Percentiles rank a stretch among this genome's conserved stretches.
Evolutionary conservation across 345 rosid genomes (phyloP).

Genomic region (Populus euphratica): DNA sequence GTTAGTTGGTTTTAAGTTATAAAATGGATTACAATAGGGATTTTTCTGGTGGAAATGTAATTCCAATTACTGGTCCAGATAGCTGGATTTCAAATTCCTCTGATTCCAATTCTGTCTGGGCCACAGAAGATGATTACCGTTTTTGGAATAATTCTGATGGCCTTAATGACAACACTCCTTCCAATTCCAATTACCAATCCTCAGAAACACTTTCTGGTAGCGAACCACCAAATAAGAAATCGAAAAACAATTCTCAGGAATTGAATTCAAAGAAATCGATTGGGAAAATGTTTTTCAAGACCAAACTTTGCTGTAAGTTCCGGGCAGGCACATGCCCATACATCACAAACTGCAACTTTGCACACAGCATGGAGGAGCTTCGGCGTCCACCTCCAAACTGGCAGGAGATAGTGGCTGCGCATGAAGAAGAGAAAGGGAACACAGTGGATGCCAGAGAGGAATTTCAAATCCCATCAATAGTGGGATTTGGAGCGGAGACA

Average conservation of each 20-base stretch:
- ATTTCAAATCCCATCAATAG: slow-evolving; percentile 77
- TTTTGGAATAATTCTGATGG: slow-evolving; percentile 48
- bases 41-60: slow-evolving; percentile 47
- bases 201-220: slow-evolving; percentile 44
- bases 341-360: slow-evolving; percentile 67
- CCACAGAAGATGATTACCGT: slow-evolving; percentile 86
- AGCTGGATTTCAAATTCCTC: slow-evolving; percentile 58
- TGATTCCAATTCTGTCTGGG: slow-evolving; percentile 62
- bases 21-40: slow-evolving; percentile 53
- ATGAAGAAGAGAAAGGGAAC: slow-evolving; percentile 52
- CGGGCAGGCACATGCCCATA: slow-evolving; percentile 76
- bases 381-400: slow-evolving; percentile 70
- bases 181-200: slow-evolving; percentile 47
- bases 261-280: slow-evolving; percentile 53
- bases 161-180: slow-evolving; percentile 32
- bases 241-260: slow-evolving; percentile 47
- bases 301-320: slow-evolving; percentile 79
- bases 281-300: slow-evolving; percentile 80
- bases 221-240: slow-evolving; percentile 61
- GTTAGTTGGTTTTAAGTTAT: neutral
- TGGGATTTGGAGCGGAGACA: slow-evolving; percentile 43
- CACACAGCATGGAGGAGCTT: slow-evolving; percentile 87
- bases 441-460: slow-evolving; percentile 52
- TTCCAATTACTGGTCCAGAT: slow-evolving; percentile 45
- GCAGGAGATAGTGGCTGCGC: slow-evolving; percentile 75